phyloP scores from a whole-genome alignment of 2,329 filamentous ascomycete genomes.

The Aspergillus neoniger region DNA sequence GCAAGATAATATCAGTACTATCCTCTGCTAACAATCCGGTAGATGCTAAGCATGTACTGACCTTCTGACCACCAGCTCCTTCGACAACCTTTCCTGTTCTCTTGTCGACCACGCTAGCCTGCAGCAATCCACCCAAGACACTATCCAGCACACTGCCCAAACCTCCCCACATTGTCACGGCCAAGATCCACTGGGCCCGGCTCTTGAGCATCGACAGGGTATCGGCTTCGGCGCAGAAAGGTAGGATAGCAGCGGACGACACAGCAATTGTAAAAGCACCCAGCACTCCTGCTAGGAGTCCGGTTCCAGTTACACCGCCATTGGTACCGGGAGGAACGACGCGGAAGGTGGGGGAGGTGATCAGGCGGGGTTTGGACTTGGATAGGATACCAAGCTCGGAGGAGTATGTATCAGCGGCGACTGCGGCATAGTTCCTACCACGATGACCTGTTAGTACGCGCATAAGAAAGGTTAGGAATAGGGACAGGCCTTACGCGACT shows the following conservation, averaged over 20 bases:
- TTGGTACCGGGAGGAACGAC: conserved; percentile 89
- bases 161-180: conserved; percentile 70
- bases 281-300: conserved; percentile 70
- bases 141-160: conserved; percentile 85
- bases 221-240: conserved; percentile 58
- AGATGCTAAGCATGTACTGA: conserved; percentile 31
- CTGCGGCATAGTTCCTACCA: conserved; percentile 76
- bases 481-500: conserved; percentile 37
- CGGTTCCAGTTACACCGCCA: conserved; percentile 78
- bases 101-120: conserved; percentile 82
- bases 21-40: background rate
- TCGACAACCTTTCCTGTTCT: conserved; percentile 86
- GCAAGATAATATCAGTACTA: background rate
- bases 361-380: conserved; percentile 72
- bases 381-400: conserved; percentile 94
- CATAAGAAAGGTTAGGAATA: background rate
- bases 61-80: conserved; percentile 70
- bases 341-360: conserved; percentile 75
- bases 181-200: conserved; percentile 51
- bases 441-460: background rate
- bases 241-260: conserved; percentile 67
- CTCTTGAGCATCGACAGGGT: conserved; percentile 44
- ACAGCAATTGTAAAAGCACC: conserved; percentile 72
- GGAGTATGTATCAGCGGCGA: conserved; percentile 89
- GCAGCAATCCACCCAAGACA: conserved; percentile 78